These are phyloP conservation scores for Leccinum sublutescens DNA, from an alignment of 768 basidiomycete genomes.

Conservation along the genomic window DNA sequence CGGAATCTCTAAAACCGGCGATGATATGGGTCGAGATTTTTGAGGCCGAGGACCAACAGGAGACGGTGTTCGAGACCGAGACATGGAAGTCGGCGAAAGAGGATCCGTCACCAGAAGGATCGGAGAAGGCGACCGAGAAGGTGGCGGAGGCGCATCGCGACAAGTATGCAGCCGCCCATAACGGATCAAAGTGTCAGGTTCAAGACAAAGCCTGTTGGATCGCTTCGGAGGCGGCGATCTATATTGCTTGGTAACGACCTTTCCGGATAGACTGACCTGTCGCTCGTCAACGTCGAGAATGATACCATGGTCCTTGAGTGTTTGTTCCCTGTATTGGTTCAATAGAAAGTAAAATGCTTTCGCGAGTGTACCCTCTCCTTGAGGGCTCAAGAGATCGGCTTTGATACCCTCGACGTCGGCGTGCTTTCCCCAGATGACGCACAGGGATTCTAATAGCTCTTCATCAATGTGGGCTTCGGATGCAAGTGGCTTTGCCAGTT, in stretches of 20 bases:
- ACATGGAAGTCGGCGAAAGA: constrained; percentile 22
- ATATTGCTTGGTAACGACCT: constrained; percentile 41
- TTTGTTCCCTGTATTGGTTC: constrained; percentile 67
- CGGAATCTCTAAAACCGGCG: constrained; percentile 28
- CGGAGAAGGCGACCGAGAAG: constrained; percentile 32
- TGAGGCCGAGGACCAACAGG: constrained; percentile 51
- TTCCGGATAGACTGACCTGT: constrained; percentile 20
- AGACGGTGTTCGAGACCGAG: constrained; percentile 45
- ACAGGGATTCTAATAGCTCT: constrained; percentile 74
- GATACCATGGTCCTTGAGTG: constrained; percentile 53
- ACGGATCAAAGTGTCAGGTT: constrained; percentile 10
- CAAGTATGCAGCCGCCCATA: constrained; percentile 21
- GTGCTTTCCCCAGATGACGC: constrained; percentile 81
- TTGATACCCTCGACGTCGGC: constrained; percentile 58
- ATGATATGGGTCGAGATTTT: constrained; percentile 30
- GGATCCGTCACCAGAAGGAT: constrained; percentile 6
- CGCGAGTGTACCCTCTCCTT: constrained; percentile 68
- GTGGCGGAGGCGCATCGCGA: constrained; percentile 29
- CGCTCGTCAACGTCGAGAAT: constrained; percentile 35
- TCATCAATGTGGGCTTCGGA: constrained; percentile 70
- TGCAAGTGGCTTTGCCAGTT: constrained; percentile 66
- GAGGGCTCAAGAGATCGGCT: constrained; percentile 65
- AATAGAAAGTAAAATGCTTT: constrained; percentile 91
- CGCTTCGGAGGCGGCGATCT: constrained; percentile 39
- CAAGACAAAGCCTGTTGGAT: constrained; percentile 11